Conservation (phyloP, 768 basidiomycete genomes). For the Mycena alexandri region DNA sequence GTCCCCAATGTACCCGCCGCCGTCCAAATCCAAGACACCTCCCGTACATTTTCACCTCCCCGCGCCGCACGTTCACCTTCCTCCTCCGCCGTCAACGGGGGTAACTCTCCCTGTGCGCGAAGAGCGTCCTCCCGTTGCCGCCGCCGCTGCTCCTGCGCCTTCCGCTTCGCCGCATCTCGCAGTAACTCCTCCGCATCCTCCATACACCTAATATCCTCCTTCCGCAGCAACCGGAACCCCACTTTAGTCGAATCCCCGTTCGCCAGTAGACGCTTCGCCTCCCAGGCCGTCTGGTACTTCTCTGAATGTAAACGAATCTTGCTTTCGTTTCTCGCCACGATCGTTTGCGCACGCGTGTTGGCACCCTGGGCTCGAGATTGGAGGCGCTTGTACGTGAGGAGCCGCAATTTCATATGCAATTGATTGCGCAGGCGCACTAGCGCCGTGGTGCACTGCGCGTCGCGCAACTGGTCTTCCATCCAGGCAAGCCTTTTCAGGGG, state of each 20-base stretch:
- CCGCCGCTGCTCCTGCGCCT: neutral
- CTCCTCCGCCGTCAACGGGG: neutral
- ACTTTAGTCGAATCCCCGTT: constrained; percentile 4
- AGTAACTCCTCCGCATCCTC: constrained; percentile 17
- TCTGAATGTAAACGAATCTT: constrained; percentile 27
- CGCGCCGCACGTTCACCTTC: neutral
- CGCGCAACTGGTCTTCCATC: constrained; percentile 40
- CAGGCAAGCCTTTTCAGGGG: constrained; percentile 18
- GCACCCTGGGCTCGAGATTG: constrained; percentile 21
- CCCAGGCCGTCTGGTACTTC: constrained; percentile 32
- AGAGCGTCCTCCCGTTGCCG: neutral
- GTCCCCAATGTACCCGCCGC: neutral
- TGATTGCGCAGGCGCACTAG: constrained; percentile 38
- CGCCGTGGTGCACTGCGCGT: constrained; percentile 39
- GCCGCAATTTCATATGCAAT: constrained; percentile 38
- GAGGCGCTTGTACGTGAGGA: constrained; percentile 34
- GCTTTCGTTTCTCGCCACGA: constrained; percentile 15
- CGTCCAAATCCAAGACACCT: constrained; percentile 34
- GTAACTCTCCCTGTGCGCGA: neutral
- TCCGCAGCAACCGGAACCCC: neutral
- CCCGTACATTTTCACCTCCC: neutral
- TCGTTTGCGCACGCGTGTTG: constrained; percentile 21
- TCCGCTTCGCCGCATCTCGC: neutral
- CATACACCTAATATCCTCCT: constrained; percentile 25
- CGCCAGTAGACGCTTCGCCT: constrained; percentile 8